Evolutionary conservation across 495 filamentous ascomycete species (phyloP), one percentile per base, ranked within the genome.

Genomic region (Penicillium desertorum): DNA sequence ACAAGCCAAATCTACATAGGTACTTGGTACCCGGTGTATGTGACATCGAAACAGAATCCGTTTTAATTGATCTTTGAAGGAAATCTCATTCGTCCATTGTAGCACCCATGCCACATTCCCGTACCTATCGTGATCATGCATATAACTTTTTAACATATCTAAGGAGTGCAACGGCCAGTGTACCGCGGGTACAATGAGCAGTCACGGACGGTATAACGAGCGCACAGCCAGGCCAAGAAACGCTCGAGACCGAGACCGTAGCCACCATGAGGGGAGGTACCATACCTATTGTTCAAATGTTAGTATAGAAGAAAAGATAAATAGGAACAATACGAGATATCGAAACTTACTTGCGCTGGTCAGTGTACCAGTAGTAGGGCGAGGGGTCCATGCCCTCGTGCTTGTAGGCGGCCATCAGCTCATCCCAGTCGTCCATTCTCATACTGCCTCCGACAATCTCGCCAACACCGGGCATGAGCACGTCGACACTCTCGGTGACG

Each of bases 341-440:
- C 36, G 16, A 37, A n/a, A 89, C 91, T 82, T 76, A 95, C 90
- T 96, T 96, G 64, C 94, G 81, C 84, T 96, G 91, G 75, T 98
- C 94, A 10, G 91, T 97, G 79, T 96, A 99, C 94, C 94, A 98
- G 82, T 96, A 98, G 75, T 98, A 98, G 14, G 89, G 86, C 68
- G 84, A 84, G 27, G 89, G 84, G 49, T 87, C 85, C 67, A 98
- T 96, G 46, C 86, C 89, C 70, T 96, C 88, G 58, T 89, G 83
- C 75, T 89, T 84, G 73, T 95, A 98, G 5, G 90, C 94, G 43
- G 78, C 85, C 78, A 98, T 87, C 64, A 98, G 71, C 78, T 98
- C 92, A n/a, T 95, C 87, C 64, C 92, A 90, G 61, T 90, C 84
- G 56, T 92, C 83, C 83, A 98, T 96, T 69, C 94, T 89, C 93